Percentiles rank a stretch among this genome's conserved stretches.
Conservation (phyloP, 257 asterid species). For the Scutellaria baicalensis region DNA sequence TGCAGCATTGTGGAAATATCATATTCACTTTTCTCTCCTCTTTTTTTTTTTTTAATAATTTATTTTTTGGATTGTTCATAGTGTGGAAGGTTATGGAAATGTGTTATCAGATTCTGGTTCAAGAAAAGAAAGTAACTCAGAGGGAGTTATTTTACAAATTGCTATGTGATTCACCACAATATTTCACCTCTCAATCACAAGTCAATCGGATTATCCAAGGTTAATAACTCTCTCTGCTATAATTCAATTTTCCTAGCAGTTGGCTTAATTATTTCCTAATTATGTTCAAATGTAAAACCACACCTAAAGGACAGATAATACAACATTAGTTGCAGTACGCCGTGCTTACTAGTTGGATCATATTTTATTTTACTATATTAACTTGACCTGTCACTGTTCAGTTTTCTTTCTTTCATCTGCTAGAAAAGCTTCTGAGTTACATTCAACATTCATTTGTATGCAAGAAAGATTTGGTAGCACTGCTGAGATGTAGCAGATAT, state of each 20-base stretch:
- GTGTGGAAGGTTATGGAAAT: slow-evolving; percentile 98
- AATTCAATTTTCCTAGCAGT: neutral
- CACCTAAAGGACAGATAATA: neutral
- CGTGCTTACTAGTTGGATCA: neutral
- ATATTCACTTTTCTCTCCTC: neutral
- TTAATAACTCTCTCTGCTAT: neutral
- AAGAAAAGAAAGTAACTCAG: slow-evolving; percentile 84
- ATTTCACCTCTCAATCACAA: slow-evolving; percentile 65
- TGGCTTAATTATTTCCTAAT: neutral
- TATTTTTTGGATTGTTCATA: slow-evolving; percentile 11
- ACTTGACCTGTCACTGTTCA: neutral
- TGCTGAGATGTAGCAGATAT: slow-evolving; percentile 81
- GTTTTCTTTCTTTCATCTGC: neutral
- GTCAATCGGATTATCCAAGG: slow-evolving; percentile 90
- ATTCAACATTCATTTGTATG: neutral
- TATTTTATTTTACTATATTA: neutral
- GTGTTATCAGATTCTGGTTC: slow-evolving; percentile 65
- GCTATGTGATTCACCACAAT: slow-evolving; percentile 71
- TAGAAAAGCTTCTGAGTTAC: neutral
- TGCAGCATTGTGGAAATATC: neutral
- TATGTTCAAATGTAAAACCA: neutral
- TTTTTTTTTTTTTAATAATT: neutral
- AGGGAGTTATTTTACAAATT: slow-evolving; percentile 85
- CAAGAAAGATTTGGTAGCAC: slow-evolving; percentile 68
- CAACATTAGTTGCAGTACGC: neutral